Percentiles rank a stretch among this genome's conserved stretches.
phyloP scores from a whole-genome alignment of 345 rosid genomes.

The Ceriops tagal region DNA sequence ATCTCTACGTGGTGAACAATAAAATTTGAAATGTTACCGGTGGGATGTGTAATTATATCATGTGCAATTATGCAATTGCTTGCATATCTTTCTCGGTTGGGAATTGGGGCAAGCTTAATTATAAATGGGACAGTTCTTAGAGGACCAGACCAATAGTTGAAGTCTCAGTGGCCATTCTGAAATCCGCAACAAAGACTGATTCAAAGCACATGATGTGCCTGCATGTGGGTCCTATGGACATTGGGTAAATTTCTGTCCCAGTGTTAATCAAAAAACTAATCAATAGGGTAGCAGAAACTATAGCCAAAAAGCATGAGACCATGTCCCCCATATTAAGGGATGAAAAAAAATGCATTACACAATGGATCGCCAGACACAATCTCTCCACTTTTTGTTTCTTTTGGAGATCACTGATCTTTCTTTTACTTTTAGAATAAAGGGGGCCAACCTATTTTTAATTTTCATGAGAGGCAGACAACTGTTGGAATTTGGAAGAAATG shows the following conservation, averaged over 20 bases:
- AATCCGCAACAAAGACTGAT: slow-evolving; percentile 35
- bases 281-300: slow-evolving; percentile 8
- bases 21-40: no score
- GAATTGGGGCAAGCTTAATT: background rate
- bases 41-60: no score
- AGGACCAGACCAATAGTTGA: background rate
- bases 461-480: background rate
- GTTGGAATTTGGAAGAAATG: no score
- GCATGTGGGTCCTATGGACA: slow-evolving; percentile 23
- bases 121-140: background rate
- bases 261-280: slow-evolving; percentile 2
- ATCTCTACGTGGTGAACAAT: no score
- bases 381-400: slow-evolving; percentile 8
- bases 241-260: slow-evolving; percentile 3
- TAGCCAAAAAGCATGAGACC: background rate
- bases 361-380: background rate
- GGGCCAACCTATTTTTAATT: slow-evolving; percentile 3
- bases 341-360: background rate
- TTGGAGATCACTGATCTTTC: slow-evolving; percentile 9
- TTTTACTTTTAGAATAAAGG: slow-evolving; percentile 11
- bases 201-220: slow-evolving; percentile 31
- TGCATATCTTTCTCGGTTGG: background rate
- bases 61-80: no score
- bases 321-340: background rate
- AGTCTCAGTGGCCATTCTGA: slow-evolving; percentile 24